Base-by-base conservation (phyloP, 768 basidiomycete genomes). In the Mycena sanguinolenta region DNA sequence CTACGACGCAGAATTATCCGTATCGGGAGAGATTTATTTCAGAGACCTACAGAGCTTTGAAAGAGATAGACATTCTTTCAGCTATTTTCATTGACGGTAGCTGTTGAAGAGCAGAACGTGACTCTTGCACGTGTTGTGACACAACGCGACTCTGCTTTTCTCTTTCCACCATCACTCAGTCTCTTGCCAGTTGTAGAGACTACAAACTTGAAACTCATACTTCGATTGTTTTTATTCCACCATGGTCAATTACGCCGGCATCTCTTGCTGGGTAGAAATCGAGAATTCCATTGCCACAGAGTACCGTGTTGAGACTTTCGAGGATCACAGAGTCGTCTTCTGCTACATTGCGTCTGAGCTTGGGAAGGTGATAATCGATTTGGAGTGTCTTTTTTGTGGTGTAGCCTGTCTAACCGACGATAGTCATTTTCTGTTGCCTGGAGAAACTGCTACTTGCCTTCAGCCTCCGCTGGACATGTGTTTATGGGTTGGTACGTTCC, bases 291-390 rank as follows among this genome's bases (percentile, higher is more conserved):
- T 21, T 4, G 32, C 67, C 3, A 3, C 27, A 32, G 67, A 68
- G 25, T 68, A 68, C 19, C 16, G 23, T 10, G 8, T 50, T 44
- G 39, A 63, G 6, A 13, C 27, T 19, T 67, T 53, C 39, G 32
- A 54, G 1, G 54, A 54, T 21, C 42, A 60, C 32, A 58, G 27
- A 66, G 14, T 34, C 36, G 44, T 72, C 7, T 64, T 63, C 42
- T 72, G 71, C 54, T 72, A 63, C 63, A 69, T 72, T 44, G 49
- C 71, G 5, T 65, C 67, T 25, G 55, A 69, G 30, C 34, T 65
- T 1, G 70, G 70, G 4, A 68, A 69, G 67, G 66, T 72, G 14
- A 10, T 19, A 34, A 34, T 34, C 1, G 4, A 30, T 25, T 17
- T n/a, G 12, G 17, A 57, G 39, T 30, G 28, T 58, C 68, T 9